Evolutionary conservation across 768 basidiomycete genomes (phyloP), one percentile per base, ranked within the genome.

Genomic region (Pleurotus tuoliensis): DNA sequence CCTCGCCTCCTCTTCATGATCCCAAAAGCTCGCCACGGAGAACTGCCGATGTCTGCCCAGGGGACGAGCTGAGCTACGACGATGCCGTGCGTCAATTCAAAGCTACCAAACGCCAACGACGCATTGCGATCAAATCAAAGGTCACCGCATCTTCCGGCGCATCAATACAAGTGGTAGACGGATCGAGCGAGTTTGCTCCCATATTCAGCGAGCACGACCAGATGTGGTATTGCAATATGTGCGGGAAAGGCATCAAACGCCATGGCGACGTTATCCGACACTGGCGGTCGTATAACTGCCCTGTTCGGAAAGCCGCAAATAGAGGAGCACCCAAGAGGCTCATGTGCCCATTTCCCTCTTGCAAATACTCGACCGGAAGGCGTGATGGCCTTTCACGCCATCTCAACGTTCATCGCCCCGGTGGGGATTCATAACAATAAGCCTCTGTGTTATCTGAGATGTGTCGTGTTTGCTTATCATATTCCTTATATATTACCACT

Each of bases 161-260:
- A 20, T 53, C 51, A 39, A 53, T 53, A 8, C 37, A n/a, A 12
- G 15, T 53, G 12, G 34, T 39, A 5, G 18, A 37, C 6, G 25
- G 18, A 11, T 13, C 51, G 37, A 22, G 37, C 11, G 51, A 53
- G 18, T 53, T 53, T 1, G 38, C 51, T 0, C 51, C 51, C 1
- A 53, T 41, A 11, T 53, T 16, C 39, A 53, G 51, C 39, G 51
- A 53, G 39, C 15, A 53, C 8, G 51, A 53, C 15, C 37, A 53
- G 24, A 37, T 53, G 37, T 53, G 39, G 38, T 53, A 53, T 22
- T 53, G 51, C 39, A 53, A 53, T 25, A 22, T 53, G 34, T 53
- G 51, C 39, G 51, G 51, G n/a, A 53, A 53, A 24, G 51, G 51
- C n/a, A 53, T 53, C 37, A 53, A 53, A 24, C 51, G 51, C 39